These are phyloP conservation scores for Penicillium cinerascens DNA, from an alignment of 495 filamentous ascomycete genomes.

Conservation along the genomic window DNA sequence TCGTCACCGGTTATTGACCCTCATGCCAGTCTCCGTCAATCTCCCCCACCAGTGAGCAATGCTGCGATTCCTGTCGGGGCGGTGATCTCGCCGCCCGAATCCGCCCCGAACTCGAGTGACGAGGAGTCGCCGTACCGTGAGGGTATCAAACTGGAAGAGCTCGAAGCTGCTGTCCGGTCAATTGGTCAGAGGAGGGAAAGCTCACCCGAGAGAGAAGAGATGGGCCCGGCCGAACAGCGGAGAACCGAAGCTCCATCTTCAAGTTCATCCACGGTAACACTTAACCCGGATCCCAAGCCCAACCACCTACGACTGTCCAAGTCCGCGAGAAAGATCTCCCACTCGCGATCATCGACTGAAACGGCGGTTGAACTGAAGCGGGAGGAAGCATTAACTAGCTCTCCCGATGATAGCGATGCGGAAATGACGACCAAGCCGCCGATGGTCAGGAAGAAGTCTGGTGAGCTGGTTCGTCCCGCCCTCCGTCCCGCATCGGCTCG, in stretches of 20 bases:
- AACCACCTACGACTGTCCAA: conserved; percentile 43
- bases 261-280: conserved; percentile 15
- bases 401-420: conserved; percentile 62
- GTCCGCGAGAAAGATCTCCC: conserved; percentile 65
- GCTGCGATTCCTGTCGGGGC: conserved; percentile 72
- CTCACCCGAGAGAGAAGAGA: conserved; percentile 53
- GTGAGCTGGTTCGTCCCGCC: conserved; percentile 91
- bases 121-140: conserved; percentile 62
- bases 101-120: conserved; percentile 71
- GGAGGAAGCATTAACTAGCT: conserved; percentile 54
- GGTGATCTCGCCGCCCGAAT: conserved; percentile 85
- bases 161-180: conserved; percentile 77
- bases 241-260: conserved; percentile 33
- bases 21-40: conserved; percentile 65
- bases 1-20: conserved; percentile 49
- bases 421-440: conserved; percentile 61
- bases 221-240: conserved; percentile 35
- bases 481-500: conserved; percentile 67
- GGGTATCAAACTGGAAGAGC: conserved; percentile 67
- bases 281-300: conserved; percentile 9
- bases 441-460: conserved; percentile 97
- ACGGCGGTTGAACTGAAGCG: conserved; percentile 53
- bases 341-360: conserved; percentile 84
- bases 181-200: conserved; percentile 65
- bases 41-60: conserved; percentile 71